A percentile compares a stretch with the other conserved stretches of the same genome.
phyloP scores from a whole-genome alignment of 139 green algal species.

The Chlamydomonas urium region DNA sequence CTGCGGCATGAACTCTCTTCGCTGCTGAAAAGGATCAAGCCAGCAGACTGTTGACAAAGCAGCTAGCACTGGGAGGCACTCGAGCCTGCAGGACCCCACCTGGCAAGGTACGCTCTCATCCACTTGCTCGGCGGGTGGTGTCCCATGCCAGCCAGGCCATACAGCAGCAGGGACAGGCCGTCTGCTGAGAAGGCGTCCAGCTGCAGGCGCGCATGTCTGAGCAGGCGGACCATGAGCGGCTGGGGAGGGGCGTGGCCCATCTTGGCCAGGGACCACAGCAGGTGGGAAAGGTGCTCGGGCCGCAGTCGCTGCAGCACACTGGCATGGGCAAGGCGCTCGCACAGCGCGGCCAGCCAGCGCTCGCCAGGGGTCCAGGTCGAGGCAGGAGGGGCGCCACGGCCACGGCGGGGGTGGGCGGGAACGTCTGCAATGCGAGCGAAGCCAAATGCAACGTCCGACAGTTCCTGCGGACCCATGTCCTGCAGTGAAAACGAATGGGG shows the following conservation, averaged over 20 bases:
- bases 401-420: too few relatives aligned
- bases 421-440: too few relatives aligned
- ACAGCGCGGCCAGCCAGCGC: not conserved
- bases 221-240: not conserved
- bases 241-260: not conserved
- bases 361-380: constrained; percentile 1
- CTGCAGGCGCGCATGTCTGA: not conserved
- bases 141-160: constrained; percentile 1
- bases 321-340: not conserved
- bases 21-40: too few relatives aligned
- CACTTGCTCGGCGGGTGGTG: not conserved
- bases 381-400: too few relatives aligned
- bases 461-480: too few relatives aligned
- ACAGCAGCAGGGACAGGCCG: not conserved
- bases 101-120: constrained; percentile 2
- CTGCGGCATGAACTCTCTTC: too few relatives aligned
- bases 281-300: not conserved
- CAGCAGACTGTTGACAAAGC: too few relatives aligned
- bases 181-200: not conserved
- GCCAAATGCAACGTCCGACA: too few relatives aligned
- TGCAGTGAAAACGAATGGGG: too few relatives aligned
- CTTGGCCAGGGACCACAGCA: constrained; percentile 2
- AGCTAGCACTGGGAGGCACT: too few relatives aligned
- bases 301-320: not conserved
- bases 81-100: too few relatives aligned